Base-by-base conservation (phyloP, 768 basidiomycete genomes). In the Obba rivulosa region DNA sequence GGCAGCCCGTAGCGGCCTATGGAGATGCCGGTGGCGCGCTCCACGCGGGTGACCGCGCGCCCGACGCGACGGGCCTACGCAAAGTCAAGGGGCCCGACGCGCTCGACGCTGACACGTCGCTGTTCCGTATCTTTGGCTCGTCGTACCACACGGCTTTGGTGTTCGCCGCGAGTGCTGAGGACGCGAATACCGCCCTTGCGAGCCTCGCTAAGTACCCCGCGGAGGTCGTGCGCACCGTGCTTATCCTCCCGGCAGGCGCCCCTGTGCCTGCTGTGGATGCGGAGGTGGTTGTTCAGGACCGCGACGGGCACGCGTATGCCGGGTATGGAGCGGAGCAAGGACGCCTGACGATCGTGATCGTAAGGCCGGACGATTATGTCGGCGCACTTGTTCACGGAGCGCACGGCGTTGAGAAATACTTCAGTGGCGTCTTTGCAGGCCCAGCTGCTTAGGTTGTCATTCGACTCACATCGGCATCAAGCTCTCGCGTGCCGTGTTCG, bases 31-130 rank as follows among this genome's bases (percentile, higher is more conserved):
- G 40, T 3, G 34, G 14, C 10, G 42, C 7, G 1, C 47, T 66
- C 49, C 46, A 62, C 40, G 75, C 74, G 2, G 77, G 76, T 2
- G 75, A 77, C 48, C 56, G 75, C 16, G 75, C 75, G 1, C 76
- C 75, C 0, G 73, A 76, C 23, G 70, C 74, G 0, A 60, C 76
- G 4, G 63, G 46, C 1, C 57, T 70, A n/a, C 17, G 36, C 8
- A 17, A 18, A 3, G 17, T 37, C 5, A 28, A 41, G 14, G 34
- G 17, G 3, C 18, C 18, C 13, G 41, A 41, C 41, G 22, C 13
- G 41, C 41, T 60, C 0, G 45, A 52, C 4, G 18, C 4, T 17
- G 22, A 18, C 2, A 57, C 57, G 2, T 42, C 37, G 8, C 54
- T 71, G 14, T 69, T 69, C 51, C 49, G 59, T 4, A 20, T 64